Evolutionary conservation across 179 eudicot genomes (phyloP).

Genomic region (Nepenthes alata): DNA sequence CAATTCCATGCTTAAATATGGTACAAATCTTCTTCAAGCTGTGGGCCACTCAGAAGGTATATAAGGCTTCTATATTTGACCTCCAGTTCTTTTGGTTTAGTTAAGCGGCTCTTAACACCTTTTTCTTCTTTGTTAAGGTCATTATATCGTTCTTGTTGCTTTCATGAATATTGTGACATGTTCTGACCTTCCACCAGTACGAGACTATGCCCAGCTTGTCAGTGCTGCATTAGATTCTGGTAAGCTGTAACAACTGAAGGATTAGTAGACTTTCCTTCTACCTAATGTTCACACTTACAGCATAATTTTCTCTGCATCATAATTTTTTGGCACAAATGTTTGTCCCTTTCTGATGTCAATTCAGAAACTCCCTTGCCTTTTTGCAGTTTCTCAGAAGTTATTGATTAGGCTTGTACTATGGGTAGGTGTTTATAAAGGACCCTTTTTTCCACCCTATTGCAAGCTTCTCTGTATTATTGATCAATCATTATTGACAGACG

Average conservation of each 20-base stretch:
- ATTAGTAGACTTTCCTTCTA: neutral
- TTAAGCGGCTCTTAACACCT: slow-evolving; percentile 5
- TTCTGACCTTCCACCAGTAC: slow-evolving; percentile 32
- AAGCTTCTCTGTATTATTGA: no score
- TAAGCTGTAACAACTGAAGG: slow-evolving; percentile 11
- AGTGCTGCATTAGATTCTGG: slow-evolving; percentile 45
- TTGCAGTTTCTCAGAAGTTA: no score
- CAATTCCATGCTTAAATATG: slow-evolving; percentile 42
- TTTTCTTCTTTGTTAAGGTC: slow-evolving; percentile 31
- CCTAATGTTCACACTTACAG: neutral
- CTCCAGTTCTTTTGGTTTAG: neutral
- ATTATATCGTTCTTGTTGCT: slow-evolving; percentile 49
- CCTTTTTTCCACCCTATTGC: no score
- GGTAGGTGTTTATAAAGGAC: no score
- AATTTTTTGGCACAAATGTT: no score
- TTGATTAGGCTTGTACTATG: no score
- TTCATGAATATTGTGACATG: slow-evolving; percentile 36
- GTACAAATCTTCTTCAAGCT: slow-evolving; percentile 85
- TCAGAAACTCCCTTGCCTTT: no score
- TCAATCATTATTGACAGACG: no score
- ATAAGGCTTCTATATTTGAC: neutral
- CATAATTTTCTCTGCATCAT: no score
- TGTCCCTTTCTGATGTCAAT: no score
- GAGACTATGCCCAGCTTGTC: slow-evolving; percentile 55
- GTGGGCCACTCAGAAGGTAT: slow-evolving; percentile 78